Conservation (phyloP, 2,329 filamentous ascomycete species). For the Rachicladosporium sp. region DNA sequence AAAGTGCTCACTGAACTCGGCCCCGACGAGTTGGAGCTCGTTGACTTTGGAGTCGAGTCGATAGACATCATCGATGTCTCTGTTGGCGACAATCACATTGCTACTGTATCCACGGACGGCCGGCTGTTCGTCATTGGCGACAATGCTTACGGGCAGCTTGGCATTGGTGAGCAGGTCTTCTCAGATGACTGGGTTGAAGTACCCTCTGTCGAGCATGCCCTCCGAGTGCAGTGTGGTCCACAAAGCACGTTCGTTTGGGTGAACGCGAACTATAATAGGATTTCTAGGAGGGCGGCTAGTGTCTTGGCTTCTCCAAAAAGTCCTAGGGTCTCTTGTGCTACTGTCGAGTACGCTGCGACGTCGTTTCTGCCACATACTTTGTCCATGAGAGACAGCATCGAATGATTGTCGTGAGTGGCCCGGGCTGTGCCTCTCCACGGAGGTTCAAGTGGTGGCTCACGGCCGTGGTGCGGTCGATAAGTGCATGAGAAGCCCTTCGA, state of each 20-base stretch:
- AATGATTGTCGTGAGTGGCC: neutral
- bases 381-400: no score
- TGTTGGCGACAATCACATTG: conserved; percentile 47
- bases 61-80: conserved; percentile 43
- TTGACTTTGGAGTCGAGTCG: conserved; percentile 24
- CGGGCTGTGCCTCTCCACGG: neutral
- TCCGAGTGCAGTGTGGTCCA: conserved; percentile 4
- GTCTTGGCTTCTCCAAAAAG: no score
- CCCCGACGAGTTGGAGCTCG: conserved; percentile 17
- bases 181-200: conserved; percentile 16
- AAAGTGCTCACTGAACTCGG: conserved; percentile 11
- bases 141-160: conserved; percentile 49
- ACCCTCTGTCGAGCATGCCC: neutral
- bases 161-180: conserved; percentile 20
- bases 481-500: neutral
- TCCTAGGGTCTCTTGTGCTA: no score
- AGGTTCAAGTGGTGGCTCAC: no score
- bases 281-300: no score
- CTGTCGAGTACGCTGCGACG: no score
- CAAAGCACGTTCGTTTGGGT: no score
- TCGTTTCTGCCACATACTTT: no score
- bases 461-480: conserved; percentile 2
- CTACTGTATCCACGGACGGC: conserved; percentile 28
- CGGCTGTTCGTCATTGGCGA: conserved; percentile 44
- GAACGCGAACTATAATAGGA: no score